phyloP scores from a whole-genome alignment of 768 basidiomycete genomes.

The Harrya chromipes region DNA sequence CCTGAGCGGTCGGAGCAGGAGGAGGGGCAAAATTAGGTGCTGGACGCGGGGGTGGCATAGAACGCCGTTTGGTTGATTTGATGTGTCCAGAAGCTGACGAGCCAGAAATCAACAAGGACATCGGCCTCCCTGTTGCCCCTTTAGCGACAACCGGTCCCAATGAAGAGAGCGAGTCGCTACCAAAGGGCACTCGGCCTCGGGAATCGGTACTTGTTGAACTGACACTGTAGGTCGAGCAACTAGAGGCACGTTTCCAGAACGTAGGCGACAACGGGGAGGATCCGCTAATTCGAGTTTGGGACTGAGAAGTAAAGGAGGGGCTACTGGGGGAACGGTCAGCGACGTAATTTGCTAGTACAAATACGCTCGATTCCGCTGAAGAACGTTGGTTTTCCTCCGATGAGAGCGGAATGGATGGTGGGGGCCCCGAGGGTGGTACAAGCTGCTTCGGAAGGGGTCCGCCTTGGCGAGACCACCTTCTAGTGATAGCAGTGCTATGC shows the following conservation, averaged over 20 bases:
- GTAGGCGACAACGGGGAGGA: conserved; percentile 46
- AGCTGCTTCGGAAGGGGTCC: conserved; percentile 45
- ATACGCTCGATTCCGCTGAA: conserved; percentile 24
- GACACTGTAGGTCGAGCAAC: conserved; percentile 47
- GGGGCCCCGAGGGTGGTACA: conserved; percentile 59
- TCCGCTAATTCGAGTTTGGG: conserved; percentile 29
- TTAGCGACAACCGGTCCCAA: conserved; percentile 3
- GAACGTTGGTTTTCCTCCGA: conserved; percentile 20
- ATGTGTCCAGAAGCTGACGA: conserved; percentile 12
- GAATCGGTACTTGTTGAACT: conserved; percentile 45
- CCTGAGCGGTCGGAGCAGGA: conserved; percentile 50
- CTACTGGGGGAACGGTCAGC: conserved; percentile 35
- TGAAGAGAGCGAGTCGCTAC: conserved; percentile 9
- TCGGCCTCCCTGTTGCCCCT: conserved; percentile 13
- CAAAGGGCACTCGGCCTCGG: conserved; percentile 13
- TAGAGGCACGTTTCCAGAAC: conserved; percentile 53
- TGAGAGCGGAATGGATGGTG: conserved; percentile 44
- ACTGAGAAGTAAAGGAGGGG: conserved; percentile 36
- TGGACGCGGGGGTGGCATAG: conserved; percentile 73
- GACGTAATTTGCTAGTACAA: conserved; percentile 31
- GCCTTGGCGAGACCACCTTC: conserved; percentile 56
- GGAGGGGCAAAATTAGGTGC: conserved; percentile 69
- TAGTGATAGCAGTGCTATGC: conserved; percentile 26
- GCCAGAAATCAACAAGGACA: conserved; percentile 20
- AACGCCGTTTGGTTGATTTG: conserved; percentile 46